Conservation (phyloP, 306 rosid species). For the Biancaea sappan region DNA sequence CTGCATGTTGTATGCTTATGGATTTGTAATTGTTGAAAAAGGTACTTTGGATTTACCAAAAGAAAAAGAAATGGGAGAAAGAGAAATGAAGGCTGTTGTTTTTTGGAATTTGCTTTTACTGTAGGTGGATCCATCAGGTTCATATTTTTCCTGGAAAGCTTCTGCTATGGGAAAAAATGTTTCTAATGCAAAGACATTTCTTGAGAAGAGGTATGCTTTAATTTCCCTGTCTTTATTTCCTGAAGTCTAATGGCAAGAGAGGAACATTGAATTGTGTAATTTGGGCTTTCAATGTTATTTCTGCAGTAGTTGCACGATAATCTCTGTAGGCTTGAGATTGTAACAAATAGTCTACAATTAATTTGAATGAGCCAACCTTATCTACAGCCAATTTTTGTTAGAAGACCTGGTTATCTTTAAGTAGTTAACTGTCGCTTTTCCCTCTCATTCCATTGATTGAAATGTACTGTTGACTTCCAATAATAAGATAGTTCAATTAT, state of each 20-base stretch:
- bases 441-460: neutral
- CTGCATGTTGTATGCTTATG: neutral
- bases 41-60: constrained; percentile 7
- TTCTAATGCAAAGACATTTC: constrained; percentile 94
- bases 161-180: constrained; percentile 99
- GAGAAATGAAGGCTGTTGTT: constrained; percentile 8
- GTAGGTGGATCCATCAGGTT: constrained; percentile 97
- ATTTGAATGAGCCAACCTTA: neutral
- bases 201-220: constrained; percentile 84
- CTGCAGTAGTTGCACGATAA: neutral
- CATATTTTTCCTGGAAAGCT: constrained; percentile 97
- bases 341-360: neutral
- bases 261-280: neutral
- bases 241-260: neutral
- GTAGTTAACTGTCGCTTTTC: neutral
- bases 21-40: constrained; percentile 2
- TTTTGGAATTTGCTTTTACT: constrained; percentile 32
- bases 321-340: neutral
- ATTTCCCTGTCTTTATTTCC: neutral
- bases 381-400: neutral
- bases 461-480: too few relatives aligned
- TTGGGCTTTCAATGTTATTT: neutral
- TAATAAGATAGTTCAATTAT: neutral
- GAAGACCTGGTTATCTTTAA: neutral
- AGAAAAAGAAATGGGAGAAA: constrained; percentile 7